These are phyloP conservation scores for Lasiodiplodia sp. DNA, from an alignment of 2,329 filamentous ascomycete genomes.

Conservation along the genomic window DNA sequence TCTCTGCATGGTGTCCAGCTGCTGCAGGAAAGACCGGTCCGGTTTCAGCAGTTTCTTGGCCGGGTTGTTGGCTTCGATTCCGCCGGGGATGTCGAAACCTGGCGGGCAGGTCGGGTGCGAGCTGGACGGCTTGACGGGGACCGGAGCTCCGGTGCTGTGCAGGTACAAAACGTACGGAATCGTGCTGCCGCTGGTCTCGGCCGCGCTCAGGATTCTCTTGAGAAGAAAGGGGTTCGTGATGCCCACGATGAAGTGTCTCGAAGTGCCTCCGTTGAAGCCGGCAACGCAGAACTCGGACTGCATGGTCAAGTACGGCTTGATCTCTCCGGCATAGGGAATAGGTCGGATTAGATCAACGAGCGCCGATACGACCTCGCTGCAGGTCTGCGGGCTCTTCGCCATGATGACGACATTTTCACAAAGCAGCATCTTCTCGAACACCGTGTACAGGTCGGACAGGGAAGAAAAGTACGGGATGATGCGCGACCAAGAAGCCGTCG, in stretches of 20 bases:
- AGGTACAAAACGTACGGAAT: constrained; percentile 50
- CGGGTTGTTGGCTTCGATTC: constrained; percentile 47
- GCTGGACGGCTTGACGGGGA: constrained; percentile 47
- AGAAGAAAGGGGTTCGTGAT: constrained; percentile 53
- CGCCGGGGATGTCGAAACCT: constrained; percentile 48
- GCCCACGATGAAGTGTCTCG: constrained; percentile 48
- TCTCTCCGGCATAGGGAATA: constrained; percentile 49
- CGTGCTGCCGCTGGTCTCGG: constrained; percentile 43
- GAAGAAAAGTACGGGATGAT: constrained; percentile 51
- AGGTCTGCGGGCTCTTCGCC: constrained; percentile 51
- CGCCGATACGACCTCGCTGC: constrained; percentile 50
- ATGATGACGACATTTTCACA: constrained; percentile 51
- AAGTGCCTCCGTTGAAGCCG: constrained; percentile 49
- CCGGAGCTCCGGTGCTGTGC: constrained; percentile 44
- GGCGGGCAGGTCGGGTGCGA: constrained; percentile 43
- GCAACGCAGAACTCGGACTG: constrained; percentile 51
- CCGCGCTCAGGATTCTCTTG: constrained; percentile 46
- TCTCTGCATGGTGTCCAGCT: constrained; percentile 43
- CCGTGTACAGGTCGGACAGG: constrained; percentile 50
- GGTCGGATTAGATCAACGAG: constrained; percentile 50
- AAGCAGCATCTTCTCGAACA: constrained; percentile 51
- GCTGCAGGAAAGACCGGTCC: constrained; percentile 43
- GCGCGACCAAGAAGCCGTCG: constrained; percentile 48
- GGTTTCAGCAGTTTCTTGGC: constrained; percentile 49
- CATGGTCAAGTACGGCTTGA: constrained; percentile 53